Conservation (phyloP, 192 early-diverging fungal species). For the Coemansia sp. region DNA sequence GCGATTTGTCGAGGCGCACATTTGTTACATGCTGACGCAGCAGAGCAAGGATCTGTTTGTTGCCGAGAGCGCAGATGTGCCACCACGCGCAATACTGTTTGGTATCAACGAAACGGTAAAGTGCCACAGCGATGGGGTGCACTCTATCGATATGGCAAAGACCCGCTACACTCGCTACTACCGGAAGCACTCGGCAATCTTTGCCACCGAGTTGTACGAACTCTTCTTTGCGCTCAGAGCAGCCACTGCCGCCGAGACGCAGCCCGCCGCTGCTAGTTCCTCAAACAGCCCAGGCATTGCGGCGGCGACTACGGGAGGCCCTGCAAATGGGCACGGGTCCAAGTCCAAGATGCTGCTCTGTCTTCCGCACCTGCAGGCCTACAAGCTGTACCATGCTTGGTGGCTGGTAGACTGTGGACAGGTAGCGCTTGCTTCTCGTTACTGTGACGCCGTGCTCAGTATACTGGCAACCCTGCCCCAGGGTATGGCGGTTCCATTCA, state of each 20-base stretch:
- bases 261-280: background rate
- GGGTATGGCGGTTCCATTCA: constrained; percentile 68
- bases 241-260: constrained; percentile 41
- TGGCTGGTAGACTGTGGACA: constrained; percentile 79
- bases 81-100: constrained; percentile 65
- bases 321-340: background rate
- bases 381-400: constrained; percentile 82
- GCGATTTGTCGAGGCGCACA: constrained; percentile 63
- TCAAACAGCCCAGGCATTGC: background rate
- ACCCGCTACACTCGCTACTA: constrained; percentile 48
- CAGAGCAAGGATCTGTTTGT: constrained; percentile 48
- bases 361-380: constrained; percentile 86
- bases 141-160: constrained; percentile 11
- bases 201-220: constrained; percentile 83
- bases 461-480: constrained; percentile 68
- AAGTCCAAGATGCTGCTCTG: constrained; percentile 18
- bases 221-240: constrained; percentile 58
- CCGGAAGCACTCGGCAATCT: constrained; percentile 57
- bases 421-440: constrained; percentile 64
- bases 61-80: constrained; percentile 57
- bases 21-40: constrained; percentile 76
- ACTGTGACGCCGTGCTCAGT: constrained; percentile 73
- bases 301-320: background rate
- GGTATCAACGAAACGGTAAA: constrained; percentile 50
- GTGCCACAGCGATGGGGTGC: background rate